Percentiles rank a stretch among this genome's conserved stretches.
These are phyloP conservation scores for Juglanconis juglandina DNA, from an alignment of 2,329 filamentous ascomycete species.

Conservation along the genomic window DNA sequence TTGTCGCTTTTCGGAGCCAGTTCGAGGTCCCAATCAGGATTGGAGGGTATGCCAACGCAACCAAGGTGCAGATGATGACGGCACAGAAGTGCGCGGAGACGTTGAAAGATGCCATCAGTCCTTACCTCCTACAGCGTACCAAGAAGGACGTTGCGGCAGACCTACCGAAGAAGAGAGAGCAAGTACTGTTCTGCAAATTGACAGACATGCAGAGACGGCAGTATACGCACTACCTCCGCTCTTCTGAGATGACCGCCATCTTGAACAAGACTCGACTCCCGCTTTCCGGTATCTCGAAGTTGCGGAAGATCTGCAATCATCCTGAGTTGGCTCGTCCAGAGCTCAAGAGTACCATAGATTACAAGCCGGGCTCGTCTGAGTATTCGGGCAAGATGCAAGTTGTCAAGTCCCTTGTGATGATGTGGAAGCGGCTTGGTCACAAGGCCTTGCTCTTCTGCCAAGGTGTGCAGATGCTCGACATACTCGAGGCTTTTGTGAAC, in stretches of 20 bases:
- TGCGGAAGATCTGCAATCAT: conserved; percentile 97
- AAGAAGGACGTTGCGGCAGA: conserved; percentile 94
- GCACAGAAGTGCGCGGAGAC: conserved; percentile 92
- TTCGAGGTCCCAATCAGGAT: conserved; percentile 93
- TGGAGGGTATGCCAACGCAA: conserved; percentile 93
- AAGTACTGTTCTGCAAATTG: conserved; percentile 92
- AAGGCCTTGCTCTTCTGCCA: conserved; percentile 93
- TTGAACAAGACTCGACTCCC: conserved; percentile 71
- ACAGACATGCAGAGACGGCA: conserved; percentile 73
- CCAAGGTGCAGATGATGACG: conserved; percentile 89
- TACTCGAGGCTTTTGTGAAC: conserved; percentile 77
- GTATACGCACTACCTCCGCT: conserved; percentile 78
- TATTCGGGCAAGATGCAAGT: conserved; percentile 97
- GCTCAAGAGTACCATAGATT: conserved; percentile 55
- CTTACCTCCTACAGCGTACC: conserved; percentile 86
- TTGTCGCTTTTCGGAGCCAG: conserved; percentile 84
- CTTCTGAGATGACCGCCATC: conserved; percentile 82
- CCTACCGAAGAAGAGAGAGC: conserved; percentile 91
- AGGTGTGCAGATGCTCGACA: conserved; percentile 91
- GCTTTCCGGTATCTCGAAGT: conserved; percentile 83
- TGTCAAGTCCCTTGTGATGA: conserved; percentile 77
- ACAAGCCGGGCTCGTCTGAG: conserved; percentile 71
- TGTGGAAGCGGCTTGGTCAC: conserved; percentile 87
- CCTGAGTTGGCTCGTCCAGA: conserved; percentile 76
- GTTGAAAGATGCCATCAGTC: conserved; percentile 87